Percentiles rank a stretch among this genome's conserved stretches.
phyloP scores from a whole-genome alignment of 2,329 filamentous ascomycete genomes.

The Apiospora saccharicola region DNA sequence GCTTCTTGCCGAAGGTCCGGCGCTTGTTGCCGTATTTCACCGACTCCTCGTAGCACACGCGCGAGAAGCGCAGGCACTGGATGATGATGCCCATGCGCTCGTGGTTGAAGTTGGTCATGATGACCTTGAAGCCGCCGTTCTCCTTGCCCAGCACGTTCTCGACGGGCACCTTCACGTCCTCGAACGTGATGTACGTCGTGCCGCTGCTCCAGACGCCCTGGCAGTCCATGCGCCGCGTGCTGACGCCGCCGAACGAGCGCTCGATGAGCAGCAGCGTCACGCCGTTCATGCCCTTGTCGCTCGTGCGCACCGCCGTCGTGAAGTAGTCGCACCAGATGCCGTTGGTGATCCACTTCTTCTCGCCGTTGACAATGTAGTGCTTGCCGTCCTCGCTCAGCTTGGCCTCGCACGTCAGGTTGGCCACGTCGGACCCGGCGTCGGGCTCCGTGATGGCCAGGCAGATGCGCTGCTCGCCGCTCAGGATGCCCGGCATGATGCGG shows the following conservation, averaged over 20 bases:
- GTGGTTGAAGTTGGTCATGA: constrained; percentile 99
- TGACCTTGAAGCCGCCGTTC: constrained; percentile 97
- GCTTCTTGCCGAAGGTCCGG: constrained; percentile 92
- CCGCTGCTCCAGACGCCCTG: constrained; percentile 96
- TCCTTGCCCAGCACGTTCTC: constrained; percentile 98
- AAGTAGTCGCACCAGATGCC: constrained; percentile 98
- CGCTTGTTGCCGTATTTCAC: constrained; percentile 98
- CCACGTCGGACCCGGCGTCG: constrained; percentile 93
- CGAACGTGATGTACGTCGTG: constrained; percentile 97
- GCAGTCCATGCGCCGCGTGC: constrained; percentile 96
- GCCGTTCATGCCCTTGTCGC: constrained; percentile 89
- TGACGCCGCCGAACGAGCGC: constrained; percentile 82
- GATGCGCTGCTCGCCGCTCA: constrained; percentile 94
- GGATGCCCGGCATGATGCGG: constrained; percentile 85
- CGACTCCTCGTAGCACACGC: constrained; percentile 96
- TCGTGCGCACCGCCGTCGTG: constrained; percentile 93
- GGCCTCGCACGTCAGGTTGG: constrained; percentile 93
- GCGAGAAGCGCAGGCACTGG: constrained; percentile 92
- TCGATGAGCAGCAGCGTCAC: constrained; percentile 92
- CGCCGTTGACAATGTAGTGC: constrained; percentile 98
- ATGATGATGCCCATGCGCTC: constrained; percentile 99
- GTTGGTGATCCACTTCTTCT: constrained; percentile 99
- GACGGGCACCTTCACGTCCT: constrained; percentile 99
- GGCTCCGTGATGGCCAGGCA: constrained; percentile 97
- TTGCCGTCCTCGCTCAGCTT: constrained; percentile 95